phyloP scores from a whole-genome alignment of 495 filamentous ascomycete species.

The Aspergillus avenaceus region DNA sequence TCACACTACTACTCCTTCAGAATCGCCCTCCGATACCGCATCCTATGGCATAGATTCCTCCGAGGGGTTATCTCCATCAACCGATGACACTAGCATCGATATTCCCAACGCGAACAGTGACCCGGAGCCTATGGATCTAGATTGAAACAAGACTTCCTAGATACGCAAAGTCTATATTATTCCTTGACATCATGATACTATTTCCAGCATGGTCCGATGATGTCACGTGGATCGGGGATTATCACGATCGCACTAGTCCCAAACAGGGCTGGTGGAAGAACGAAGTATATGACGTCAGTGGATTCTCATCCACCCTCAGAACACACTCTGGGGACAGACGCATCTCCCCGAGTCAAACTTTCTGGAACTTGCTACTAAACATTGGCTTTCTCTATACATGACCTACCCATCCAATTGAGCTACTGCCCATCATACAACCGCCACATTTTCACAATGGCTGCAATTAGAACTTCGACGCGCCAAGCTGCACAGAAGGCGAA shows the following conservation, averaged over 20 bases:
- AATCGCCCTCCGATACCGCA: slow-evolving; percentile 1
- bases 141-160: slow-evolving; percentile 14
- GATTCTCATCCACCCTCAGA: slow-evolving; percentile 12
- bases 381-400: slow-evolving; percentile 1
- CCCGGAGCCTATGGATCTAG: slow-evolving; percentile 28
- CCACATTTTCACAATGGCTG: slow-evolving; percentile 20
- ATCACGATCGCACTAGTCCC: not conserved
- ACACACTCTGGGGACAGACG: not conserved
- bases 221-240: not conserved
- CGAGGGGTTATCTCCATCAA: slow-evolving; percentile 12
- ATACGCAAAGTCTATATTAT: not conserved
- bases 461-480: slow-evolving; percentile 37
- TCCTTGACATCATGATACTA: not conserved
- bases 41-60: slow-evolving; percentile 16
- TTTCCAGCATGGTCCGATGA: not conserved
- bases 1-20: not conserved
- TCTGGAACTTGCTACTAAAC: not conserved
- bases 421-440: slow-evolving; percentile 22
- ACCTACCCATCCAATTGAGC: not conserved
- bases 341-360: not conserved
- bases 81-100: slow-evolving; percentile 10
- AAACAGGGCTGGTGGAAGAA: not conserved
- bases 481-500: slow-evolving; percentile 45
- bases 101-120: slow-evolving; percentile 7
- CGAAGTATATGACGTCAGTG: slow-evolving; percentile 25